Percentiles rank a stretch among this genome's conserved stretches.
These are phyloP conservation scores for Globisporangium barbulae DNA, from an alignment of 352 stramenopile species.

Conservation along the genomic window DNA sequence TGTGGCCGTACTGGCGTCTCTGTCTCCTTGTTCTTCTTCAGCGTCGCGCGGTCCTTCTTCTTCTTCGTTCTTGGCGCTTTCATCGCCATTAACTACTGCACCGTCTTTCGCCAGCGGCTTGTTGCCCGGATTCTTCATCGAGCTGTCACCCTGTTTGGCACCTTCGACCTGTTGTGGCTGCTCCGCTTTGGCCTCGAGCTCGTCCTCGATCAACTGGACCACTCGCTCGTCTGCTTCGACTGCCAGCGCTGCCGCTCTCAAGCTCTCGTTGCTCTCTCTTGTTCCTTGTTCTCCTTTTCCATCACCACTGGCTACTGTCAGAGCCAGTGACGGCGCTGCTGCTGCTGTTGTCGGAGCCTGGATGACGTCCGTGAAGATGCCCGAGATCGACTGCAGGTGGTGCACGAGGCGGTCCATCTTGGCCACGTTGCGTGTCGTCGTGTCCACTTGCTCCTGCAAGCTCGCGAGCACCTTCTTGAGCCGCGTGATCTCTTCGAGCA, in stretches of 20 bases:
- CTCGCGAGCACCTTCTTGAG: slow-evolving; percentile 26
- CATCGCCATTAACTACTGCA: too few relatives aligned
- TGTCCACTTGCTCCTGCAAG: slow-evolving; percentile 35
- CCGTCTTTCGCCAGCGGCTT: too few relatives aligned
- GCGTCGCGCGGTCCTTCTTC: too few relatives aligned
- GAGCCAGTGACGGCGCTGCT: neutral
- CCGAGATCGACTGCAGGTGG: slow-evolving; percentile 27
- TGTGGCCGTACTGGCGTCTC: neutral
- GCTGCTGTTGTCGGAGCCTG: neutral
- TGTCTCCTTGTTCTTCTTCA: neutral
- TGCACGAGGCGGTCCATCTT: slow-evolving; percentile 30
- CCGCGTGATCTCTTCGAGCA: slow-evolving; percentile 35
- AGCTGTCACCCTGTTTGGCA: too few relatives aligned
- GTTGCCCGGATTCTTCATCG: too few relatives aligned
- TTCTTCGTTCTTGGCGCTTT: too few relatives aligned
- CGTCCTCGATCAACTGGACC: too few relatives aligned
- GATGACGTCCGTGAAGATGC: slow-evolving; percentile 17
- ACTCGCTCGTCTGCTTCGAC: too few relatives aligned
- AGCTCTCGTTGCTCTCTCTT: too few relatives aligned
- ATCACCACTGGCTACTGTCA: neutral
- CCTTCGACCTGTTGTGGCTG: too few relatives aligned
- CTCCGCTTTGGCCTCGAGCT: too few relatives aligned
- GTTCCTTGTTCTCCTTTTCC: neutral
- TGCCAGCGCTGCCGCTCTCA: too few relatives aligned
- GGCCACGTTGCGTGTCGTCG: slow-evolving; percentile 32